Percentiles rank a stretch among this genome's conserved stretches.
These are phyloP conservation scores for Penicillium aurantiogriseum DNA, from an alignment of 2,329 filamentous ascomycete genomes.

Conservation along the genomic window DNA sequence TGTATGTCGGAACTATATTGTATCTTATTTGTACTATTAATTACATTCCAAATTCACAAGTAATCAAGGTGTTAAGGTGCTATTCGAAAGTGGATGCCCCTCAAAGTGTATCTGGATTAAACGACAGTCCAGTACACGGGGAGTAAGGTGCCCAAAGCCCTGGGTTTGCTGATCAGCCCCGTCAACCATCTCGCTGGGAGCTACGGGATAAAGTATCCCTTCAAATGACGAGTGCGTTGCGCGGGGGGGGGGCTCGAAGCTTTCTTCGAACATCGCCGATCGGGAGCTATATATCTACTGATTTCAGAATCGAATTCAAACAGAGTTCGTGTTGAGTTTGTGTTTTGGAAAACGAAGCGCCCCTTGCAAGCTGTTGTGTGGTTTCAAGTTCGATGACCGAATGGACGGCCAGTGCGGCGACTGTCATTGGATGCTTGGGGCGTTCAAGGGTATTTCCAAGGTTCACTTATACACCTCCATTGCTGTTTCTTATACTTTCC, in stretches of 20 bases:
- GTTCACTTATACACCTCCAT: background rate
- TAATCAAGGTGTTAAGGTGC: background rate
- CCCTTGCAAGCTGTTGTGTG: conserved; percentile 16
- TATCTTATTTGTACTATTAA: background rate
- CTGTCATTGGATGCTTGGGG: conserved; percentile 8
- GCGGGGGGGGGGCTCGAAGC: background rate
- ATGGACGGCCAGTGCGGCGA: background rate
- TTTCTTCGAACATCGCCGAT: background rate
- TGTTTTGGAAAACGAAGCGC: background rate
- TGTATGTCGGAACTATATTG: background rate
- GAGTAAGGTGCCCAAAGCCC: conserved; percentile 4
- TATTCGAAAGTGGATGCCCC: background rate
- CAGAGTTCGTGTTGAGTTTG: conserved; percentile 3
- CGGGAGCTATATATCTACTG: background rate
- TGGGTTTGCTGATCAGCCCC: conserved; percentile 8
- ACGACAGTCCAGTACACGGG: background rate
- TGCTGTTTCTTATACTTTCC: background rate
- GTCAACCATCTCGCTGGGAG: conserved; percentile 5
- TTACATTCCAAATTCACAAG: background rate
- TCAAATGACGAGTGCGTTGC: background rate
- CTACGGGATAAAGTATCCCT: background rate
- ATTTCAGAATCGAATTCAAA: conserved; percentile 8
- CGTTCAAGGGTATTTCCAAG: background rate
- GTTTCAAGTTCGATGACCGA: background rate
- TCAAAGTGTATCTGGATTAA: conserved; percentile 2